Conservation (phyloP, 148 eudicot genomes). For the Diospyros lotus region DNA sequence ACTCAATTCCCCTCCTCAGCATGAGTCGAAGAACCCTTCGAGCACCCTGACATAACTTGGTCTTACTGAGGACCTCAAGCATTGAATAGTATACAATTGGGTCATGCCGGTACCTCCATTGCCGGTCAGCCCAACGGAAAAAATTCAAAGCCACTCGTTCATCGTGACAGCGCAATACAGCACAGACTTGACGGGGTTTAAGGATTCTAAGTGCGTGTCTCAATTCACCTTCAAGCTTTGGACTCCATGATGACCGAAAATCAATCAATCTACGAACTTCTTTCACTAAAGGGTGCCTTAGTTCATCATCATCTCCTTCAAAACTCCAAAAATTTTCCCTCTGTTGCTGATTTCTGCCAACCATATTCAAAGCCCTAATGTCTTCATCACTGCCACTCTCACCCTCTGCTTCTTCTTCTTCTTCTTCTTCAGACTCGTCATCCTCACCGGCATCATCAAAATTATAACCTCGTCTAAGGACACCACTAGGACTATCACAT, state of each 20-base stretch:
- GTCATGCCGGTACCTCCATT: conserved; percentile 40
- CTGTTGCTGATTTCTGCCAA: background rate
- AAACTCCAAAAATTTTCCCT: conserved; percentile 8
- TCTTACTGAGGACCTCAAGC: conserved; percentile 40
- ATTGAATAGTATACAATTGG: conserved; percentile 33
- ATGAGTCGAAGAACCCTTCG: conserved; percentile 31
- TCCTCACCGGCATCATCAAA: conserved; percentile 13
- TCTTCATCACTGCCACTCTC: conserved; percentile 10
- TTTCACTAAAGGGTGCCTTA: conserved; percentile 33
- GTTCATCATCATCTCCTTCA: conserved; percentile 34
- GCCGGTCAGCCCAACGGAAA: conserved; percentile 38
- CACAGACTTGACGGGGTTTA: conserved; percentile 36
- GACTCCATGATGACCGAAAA: conserved; percentile 25
- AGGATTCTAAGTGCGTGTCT: conserved; percentile 31
- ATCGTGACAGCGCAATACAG: conserved; percentile 31
- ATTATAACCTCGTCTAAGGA: background rate
- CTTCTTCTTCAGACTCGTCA: conserved; percentile 28
- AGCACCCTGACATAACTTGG: conserved; percentile 40
- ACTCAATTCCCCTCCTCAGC: conserved; percentile 26
- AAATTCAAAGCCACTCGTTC: conserved; percentile 32
- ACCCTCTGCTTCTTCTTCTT: background rate
- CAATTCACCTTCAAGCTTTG: conserved; percentile 27
- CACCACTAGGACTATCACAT: conserved; percentile 10
- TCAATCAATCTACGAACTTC: conserved; percentile 33
- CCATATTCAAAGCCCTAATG: conserved; percentile 17